Evolutionary conservation across 257 asterid genomes (phyloP), one percentile per base, ranked within the genome.

Genomic region (Ophiorrhiza pumila): DNA sequence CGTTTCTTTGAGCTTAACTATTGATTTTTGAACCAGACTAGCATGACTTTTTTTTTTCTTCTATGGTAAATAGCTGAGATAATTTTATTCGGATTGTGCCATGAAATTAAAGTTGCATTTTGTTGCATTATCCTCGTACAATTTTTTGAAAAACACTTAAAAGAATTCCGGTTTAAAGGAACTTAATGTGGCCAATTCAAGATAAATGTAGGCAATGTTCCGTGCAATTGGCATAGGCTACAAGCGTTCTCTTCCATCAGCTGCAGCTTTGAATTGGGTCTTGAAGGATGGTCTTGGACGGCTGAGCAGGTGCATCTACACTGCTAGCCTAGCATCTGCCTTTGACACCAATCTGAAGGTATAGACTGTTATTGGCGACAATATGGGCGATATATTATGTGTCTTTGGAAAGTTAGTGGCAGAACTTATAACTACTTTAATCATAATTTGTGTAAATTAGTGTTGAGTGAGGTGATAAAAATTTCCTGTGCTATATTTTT

Each of bases 291-390:
- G 98, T 50, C 96, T 95, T 52, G 99, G 99, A 76, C 80, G 98
- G 64, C 82, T 95, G 41, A 84, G 99, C 62, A 86, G 98, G 81
- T 95, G 99, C 81, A 87, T 95, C 65, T 95, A 95, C 81, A 90
- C 99, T 63, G 98, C 99, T 79, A 84, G 82, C 74, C 85, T 95
- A 71, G 99, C 99, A 72, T 95, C 97, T 66, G 90, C 90, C 55
- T 95, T 95, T 69, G 99, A 95, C 82, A 92, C 97, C 80, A 95
- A 95, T 82, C 88, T 92, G 71, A 95, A 95, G 97, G 98, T 92
- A 74, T 63, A 62, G 2, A 25, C 67, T 69, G 76, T 78, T 17
- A 2, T 31, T 60, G 53, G 25, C 74, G 9, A 49, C 8, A 31
- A 39, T 50, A 8, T 39, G 20, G 46, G n/a, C 20, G 35, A 25